Conservation (phyloP, 208 protist genomes). For the Phytomonas sp. region DNA sequence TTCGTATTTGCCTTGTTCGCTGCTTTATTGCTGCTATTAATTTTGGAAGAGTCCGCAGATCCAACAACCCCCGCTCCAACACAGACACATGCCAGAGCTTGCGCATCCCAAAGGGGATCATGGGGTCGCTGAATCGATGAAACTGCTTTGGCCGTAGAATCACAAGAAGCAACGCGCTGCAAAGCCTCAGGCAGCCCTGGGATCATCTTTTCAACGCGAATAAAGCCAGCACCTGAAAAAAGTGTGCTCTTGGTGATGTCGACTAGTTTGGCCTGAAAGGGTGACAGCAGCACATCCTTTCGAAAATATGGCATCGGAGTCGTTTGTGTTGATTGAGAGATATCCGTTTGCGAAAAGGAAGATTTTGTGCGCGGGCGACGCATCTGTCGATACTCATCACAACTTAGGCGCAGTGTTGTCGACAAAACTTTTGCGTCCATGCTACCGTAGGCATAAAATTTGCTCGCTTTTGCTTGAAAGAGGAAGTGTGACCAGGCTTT, state of each 20-base stretch:
- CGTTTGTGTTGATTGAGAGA: neutral
- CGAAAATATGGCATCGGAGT: neutral
- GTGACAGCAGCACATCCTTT: slow-evolving; percentile 20
- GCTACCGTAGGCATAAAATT: slow-evolving; percentile 59
- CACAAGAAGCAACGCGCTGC: slow-evolving; percentile 18
- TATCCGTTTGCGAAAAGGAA: neutral
- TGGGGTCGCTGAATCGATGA: slow-evolving; percentile 19
- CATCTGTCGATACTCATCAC: neutral
- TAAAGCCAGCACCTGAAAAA: slow-evolving; percentile 49
- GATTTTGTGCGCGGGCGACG: neutral
- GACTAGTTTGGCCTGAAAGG: slow-evolving; percentile 35
- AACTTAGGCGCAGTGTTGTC: slow-evolving; percentile 25
- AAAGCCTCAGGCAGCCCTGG: slow-evolving; percentile 37
- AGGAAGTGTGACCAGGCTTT: neutral
- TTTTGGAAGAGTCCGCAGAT: slow-evolving; percentile 2
- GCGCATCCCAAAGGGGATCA: slow-evolving; percentile 77
- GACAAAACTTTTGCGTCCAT: slow-evolving; percentile 39
- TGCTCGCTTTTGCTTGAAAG: slow-evolving; percentile 4
- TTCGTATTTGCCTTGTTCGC: neutral
- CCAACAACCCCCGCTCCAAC: slow-evolving; percentile 29
- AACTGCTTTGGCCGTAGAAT: slow-evolving; percentile 33
- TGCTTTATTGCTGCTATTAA: neutral
- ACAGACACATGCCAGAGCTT: slow-evolving; percentile 63
- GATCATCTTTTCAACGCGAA: slow-evolving; percentile 14
- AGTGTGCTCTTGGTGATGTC: slow-evolving; percentile 58